Evolutionary conservation across 768 basidiomycete genomes (phyloP), one percentile per base, ranked within the genome.

Genomic region (Boletales sp.): DNA sequence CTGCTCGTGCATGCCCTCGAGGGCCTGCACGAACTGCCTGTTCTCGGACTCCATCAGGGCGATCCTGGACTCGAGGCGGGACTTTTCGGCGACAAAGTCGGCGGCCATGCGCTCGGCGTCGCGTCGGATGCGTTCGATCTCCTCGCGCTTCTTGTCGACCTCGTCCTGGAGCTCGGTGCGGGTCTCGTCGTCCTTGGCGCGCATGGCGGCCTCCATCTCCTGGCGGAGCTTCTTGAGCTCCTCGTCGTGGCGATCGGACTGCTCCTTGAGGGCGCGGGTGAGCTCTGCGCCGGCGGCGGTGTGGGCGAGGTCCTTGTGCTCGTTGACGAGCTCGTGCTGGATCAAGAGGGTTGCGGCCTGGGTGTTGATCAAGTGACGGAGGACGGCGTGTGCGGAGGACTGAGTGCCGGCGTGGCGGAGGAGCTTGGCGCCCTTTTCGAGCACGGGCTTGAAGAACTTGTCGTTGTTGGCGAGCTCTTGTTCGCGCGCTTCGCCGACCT

Each of bases 211-310:
- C 54, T 74, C 68, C 68, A 79, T 77, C 50, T 81, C 78, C 9
- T 66, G 56, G 48, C 74, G 69, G 17, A 84, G 66, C 5, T 64
- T 65, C 37, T 65, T 63, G 58, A 82, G 63, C 55, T 84, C 81
- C n/a, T 72, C 66, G 30, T 73, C 66, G 52, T 79, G 75, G 32
- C 71, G 68, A 47, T 72, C 60, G 24, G 73, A 69, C 62, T 79
- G 76, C 51, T 74, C 74, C 48, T 72, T 69, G 4, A 81, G 58
- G 35, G 80, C 80, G 15, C 72, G 70, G 45, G 70, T 71, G 18
- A 84, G 69, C 57, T 80, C 82, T 14, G 64, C 69, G 1, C 81
- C 81, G 1, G 82, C 83, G 4, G 69, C 65, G 2, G 83, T 83
- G 44, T 82, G 68, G 2, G 73, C 67, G 14, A 83, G 72, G 37